A percentile compares a stretch with the other conserved stretches of the same genome.
Evolutionary conservation across 2,329 filamentous ascomycete species (phyloP).

Genomic region (Pestalotiopsis sp.): DNA sequence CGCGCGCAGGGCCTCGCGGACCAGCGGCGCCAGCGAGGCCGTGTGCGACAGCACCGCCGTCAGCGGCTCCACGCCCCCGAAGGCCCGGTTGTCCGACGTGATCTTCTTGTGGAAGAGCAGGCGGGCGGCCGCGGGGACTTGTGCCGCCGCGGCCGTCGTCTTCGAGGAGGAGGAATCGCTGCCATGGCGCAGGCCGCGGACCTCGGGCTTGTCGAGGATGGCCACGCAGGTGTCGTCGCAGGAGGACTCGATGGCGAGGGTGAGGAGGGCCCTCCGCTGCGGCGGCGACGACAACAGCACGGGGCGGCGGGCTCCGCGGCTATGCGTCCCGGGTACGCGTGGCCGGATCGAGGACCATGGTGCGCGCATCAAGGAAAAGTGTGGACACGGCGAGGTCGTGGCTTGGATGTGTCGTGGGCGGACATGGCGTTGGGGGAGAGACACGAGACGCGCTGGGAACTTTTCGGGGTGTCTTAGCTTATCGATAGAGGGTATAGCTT

Average conservation of each 20-base stretch:
- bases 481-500: constrained; percentile 7
- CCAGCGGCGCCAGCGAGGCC: constrained; percentile 66
- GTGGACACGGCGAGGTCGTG: background rate
- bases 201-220: constrained; percentile 63
- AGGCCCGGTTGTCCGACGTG: constrained; percentile 76
- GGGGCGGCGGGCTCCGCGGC: background rate
- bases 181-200: background rate
- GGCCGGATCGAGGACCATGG: constrained; percentile 15
- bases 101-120: constrained; percentile 81
- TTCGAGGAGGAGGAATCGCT: background rate
- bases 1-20: constrained; percentile 62
- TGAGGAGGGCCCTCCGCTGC: constrained; percentile 43
- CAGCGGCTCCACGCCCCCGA: constrained; percentile 79
- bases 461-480: background rate
- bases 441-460: background rate
- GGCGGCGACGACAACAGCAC: background rate
- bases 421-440: background rate
- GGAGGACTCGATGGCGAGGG: constrained; percentile 79
- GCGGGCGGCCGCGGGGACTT: constrained; percentile 41
- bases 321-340: constrained; percentile 12
- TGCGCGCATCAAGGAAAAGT: constrained; percentile 16
- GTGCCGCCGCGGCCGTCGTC: background rate
- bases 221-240: constrained; percentile 95
- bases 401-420: background rate
- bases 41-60: constrained; percentile 78